Percentiles rank a stretch among this genome's conserved stretches.
Conservation (phyloP, 805 yeast species). For the Myxozyma sirexii region DNA sequence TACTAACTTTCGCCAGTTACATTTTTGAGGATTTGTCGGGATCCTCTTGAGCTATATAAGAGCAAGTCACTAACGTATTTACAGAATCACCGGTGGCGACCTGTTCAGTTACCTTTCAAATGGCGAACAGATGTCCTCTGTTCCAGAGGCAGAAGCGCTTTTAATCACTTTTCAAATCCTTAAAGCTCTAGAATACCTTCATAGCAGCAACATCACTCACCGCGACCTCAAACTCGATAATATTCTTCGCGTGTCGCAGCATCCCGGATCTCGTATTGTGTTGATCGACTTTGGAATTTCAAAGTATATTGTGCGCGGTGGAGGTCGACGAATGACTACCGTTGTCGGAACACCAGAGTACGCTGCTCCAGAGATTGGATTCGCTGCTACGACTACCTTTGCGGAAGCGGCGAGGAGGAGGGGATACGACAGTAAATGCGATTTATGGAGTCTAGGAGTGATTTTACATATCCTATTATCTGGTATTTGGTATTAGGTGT, state of each 20-base stretch:
- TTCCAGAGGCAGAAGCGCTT: constrained; percentile 59
- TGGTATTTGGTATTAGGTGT: constrained; percentile 15
- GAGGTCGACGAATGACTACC: constrained; percentile 49
- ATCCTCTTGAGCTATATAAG: neutral
- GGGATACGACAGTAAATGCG: constrained; percentile 59
- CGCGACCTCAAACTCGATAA: constrained; percentile 71
- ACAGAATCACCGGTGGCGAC: constrained; percentile 56
- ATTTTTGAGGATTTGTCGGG: constrained; percentile 35
- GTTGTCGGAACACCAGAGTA: constrained; percentile 70
- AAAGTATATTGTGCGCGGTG: constrained; percentile 36
- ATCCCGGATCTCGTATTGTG: constrained; percentile 55
- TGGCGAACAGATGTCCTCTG: constrained; percentile 46
- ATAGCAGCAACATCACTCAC: constrained; percentile 58
- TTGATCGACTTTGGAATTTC: constrained; percentile 73
- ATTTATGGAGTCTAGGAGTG: constrained; percentile 71
- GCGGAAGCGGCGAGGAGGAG: constrained; percentile 40
- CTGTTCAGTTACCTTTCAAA: constrained; percentile 56
- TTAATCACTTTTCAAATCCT: constrained; percentile 59
- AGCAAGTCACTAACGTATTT: neutral
- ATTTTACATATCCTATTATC: constrained; percentile 60
- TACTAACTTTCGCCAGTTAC: constrained; percentile 20
- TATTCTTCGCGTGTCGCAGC: constrained; percentile 57
- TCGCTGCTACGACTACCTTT: constrained; percentile 37
- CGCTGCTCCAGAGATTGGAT: constrained; percentile 71
- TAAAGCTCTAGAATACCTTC: constrained; percentile 59